phyloP scores from a whole-genome alignment of 768 basidiomycete genomes.

The Macrolepiota albuminosa region DNA sequence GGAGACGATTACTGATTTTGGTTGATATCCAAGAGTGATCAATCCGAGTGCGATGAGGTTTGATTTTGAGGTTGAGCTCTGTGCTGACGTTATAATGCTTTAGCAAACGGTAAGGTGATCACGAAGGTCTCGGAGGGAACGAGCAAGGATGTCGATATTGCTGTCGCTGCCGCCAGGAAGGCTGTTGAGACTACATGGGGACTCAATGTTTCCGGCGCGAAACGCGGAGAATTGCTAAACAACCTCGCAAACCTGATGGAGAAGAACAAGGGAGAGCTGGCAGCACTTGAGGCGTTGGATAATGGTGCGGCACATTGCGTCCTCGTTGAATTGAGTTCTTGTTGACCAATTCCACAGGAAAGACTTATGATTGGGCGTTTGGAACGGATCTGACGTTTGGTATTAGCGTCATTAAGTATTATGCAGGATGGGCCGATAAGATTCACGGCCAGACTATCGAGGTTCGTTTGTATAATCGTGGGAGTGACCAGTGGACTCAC shows the following conservation, averaged over 20 bases:
- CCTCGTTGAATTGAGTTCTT: background rate
- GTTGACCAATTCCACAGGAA: conserved; percentile 17
- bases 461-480: conserved; percentile 10
- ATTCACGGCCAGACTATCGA: conserved; percentile 46
- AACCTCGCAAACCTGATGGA: conserved; percentile 52
- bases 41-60: conserved; percentile 38
- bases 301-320: conserved; percentile 23
- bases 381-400: conserved; percentile 20
- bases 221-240: conserved; percentile 37
- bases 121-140: conserved; percentile 56
- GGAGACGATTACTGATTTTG: background rate
- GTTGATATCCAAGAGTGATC: conserved; percentile 37
- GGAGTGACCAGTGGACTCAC: background rate
- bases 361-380: conserved; percentile 23
- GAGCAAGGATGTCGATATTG: conserved; percentile 67
- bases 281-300: conserved; percentile 49
- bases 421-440: conserved; percentile 62
- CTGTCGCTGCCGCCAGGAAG: conserved; percentile 60
- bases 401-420: conserved; percentile 42
- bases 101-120: conserved; percentile 60
- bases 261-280: conserved; percentile 37
- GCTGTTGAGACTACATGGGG: conserved; percentile 38
- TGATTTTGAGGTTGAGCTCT: background rate
- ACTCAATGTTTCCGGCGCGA: conserved; percentile 35
- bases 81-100: conserved; percentile 7